Conservation (phyloP, 331 rosid species). For the Pyracantha coccinea region DNA sequence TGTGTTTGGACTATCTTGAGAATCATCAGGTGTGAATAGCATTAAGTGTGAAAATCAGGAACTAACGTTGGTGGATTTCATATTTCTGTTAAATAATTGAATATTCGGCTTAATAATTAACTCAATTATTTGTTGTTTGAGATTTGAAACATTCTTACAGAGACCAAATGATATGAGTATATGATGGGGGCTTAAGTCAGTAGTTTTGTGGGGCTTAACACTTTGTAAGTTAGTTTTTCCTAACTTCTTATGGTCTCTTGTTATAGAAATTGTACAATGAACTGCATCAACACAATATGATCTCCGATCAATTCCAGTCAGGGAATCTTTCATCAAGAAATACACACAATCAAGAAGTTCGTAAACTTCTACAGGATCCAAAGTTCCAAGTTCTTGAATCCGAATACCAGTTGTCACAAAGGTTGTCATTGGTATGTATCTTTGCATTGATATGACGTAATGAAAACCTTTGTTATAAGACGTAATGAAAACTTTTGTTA, state of each 20-base stretch:
- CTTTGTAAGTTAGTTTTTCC: neutral
- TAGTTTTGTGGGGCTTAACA: neutral
- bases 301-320: slow-evolving; percentile 32
- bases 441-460: neutral
- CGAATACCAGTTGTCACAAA: slow-evolving; percentile 53
- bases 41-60: neutral
- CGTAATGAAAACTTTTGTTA: neutral
- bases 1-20: neutral
- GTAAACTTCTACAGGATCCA: slow-evolving; percentile 50
- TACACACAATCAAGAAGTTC: slow-evolving; percentile 32
- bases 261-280: slow-evolving; percentile 46
- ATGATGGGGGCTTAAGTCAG: neutral
- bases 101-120: neutral
- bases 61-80: neutral
- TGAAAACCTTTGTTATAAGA: neutral
- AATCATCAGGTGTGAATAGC: neutral
- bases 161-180: too few species aligned
- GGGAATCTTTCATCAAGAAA: slow-evolving; percentile 38
- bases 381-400: slow-evolving; percentile 55
- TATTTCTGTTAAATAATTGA: neutral
- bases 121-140: too few species aligned
- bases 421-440: slow-evolving; percentile 53
- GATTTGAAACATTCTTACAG: too few species aligned
- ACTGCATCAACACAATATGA: slow-evolving; percentile 26
- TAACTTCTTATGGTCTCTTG: neutral